Conservation (phyloP, 306 rosid genomes). For the Glycine soja region DNA sequence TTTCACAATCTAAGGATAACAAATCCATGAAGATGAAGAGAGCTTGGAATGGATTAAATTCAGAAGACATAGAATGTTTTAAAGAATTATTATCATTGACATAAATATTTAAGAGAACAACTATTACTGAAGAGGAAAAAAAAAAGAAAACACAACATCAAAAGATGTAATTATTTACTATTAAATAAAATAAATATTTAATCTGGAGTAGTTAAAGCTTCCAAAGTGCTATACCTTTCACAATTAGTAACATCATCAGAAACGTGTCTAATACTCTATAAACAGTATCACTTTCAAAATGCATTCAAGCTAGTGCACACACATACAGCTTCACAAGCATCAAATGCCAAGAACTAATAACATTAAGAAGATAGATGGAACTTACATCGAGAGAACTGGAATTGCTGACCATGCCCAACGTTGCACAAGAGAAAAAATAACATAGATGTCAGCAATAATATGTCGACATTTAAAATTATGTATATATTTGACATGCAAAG, state of each 20-base stretch:
- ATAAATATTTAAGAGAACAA: background rate
- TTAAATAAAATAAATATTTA: constrained; percentile 27
- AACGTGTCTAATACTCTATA: background rate
- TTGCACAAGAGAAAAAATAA: constrained; percentile 50
- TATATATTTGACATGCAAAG: constrained; percentile 16
- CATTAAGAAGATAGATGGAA: constrained; percentile 42
- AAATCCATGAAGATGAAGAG: constrained; percentile 28
- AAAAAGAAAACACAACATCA: background rate
- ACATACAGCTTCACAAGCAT: constrained; percentile 38
- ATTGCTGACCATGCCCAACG: constrained; percentile 76
- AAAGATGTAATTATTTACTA: background rate
- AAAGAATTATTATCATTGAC: background rate
- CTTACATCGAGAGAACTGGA: constrained; percentile 99
- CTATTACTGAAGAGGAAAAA: constrained; percentile 18
- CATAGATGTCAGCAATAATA: constrained; percentile 60
- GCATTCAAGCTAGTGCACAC: constrained; percentile 22
- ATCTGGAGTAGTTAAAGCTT: constrained; percentile 25
- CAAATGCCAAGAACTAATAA: constrained; percentile 28
- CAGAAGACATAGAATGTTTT: background rate
- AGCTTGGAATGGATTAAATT: constrained; percentile 1
- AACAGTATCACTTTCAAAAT: background rate
- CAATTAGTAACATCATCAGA: constrained; percentile 35
- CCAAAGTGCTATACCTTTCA: constrained; percentile 2
- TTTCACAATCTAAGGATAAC: constrained; percentile 24
- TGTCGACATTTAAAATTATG: constrained; percentile 3